Percentiles rank a stretch among this genome's conserved stretches.
Conservation (phyloP, 1,284 basidiomycete species). For the Trametes polyzona region DNA sequence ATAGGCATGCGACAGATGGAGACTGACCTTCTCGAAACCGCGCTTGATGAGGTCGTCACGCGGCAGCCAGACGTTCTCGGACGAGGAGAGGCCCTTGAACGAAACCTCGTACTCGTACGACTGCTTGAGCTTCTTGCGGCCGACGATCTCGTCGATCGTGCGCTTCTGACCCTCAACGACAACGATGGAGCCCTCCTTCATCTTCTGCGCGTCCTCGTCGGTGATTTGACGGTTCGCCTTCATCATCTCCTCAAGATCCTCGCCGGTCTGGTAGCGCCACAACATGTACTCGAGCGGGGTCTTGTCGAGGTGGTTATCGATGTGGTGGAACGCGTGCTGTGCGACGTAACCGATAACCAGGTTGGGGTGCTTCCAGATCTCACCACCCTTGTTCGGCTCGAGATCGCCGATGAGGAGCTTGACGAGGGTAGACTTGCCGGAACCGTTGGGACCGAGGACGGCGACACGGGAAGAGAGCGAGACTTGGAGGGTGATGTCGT, state of each 20-base stretch:
- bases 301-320: slow-evolving; percentile 97
- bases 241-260: slow-evolving; percentile 95
- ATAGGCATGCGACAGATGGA: no score
- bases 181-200: slow-evolving; percentile 91
- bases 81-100: slow-evolving; percentile 90
- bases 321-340: slow-evolving; percentile 99
- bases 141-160: slow-evolving; percentile 88
- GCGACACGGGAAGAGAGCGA: slow-evolving; percentile 98
- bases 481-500: slow-evolving; percentile 95
- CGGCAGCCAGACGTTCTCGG: slow-evolving; percentile 96
- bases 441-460: slow-evolving; percentile 95
- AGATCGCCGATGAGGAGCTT: slow-evolving; percentile 98
- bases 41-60: slow-evolving; percentile 97
- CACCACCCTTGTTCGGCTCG: slow-evolving; percentile 95
- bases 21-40: slow-evolving; percentile 89
- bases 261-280: slow-evolving; percentile 99
- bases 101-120: slow-evolving; percentile 98
- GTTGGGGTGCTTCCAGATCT: slow-evolving; percentile 99
- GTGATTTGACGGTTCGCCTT: slow-evolving; percentile 89
- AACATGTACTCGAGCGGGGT: slow-evolving; percentile 98
- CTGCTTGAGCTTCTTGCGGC: slow-evolving; percentile 98
- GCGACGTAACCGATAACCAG: slow-evolving; percentile 99
- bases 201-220: slow-evolving; percentile 91
- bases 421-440: slow-evolving; percentile 98
- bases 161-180: slow-evolving; percentile 95